Base-by-base conservation (phyloP, 2,329 filamentous ascomycete species). In the Kalmusia sp. region DNA sequence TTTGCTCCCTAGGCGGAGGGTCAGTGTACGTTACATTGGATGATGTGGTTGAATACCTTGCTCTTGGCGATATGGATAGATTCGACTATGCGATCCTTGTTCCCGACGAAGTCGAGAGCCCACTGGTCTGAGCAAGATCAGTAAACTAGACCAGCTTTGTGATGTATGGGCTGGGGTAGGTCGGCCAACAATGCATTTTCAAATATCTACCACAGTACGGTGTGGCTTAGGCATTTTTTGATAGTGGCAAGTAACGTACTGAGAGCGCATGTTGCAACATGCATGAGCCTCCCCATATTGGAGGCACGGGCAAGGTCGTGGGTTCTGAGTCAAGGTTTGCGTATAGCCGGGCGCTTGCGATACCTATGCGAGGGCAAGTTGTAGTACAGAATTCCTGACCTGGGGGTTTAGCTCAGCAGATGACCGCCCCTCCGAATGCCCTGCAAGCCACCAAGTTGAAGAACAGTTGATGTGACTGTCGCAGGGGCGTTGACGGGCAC, bases 81-180 rank as follows among this genome's bases (percentile, higher is more conserved):
- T 68, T 88, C 79, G 15, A 87, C 80, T 58, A 90, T 89, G 15
- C 88, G 79, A 43, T 81, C 78, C 2, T 79, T 72, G 64, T 91
- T 91, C 31, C 86, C 87, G 57, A 83, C 78, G 51, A 57, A 68
- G 35, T 67, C 65, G 33, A 67, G 52, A 7, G 59, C 63, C 64
- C 64, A 68, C 43, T 68, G 65, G 44, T 67, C 38, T 41, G 12
- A 11, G 24, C 7, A 27, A n/a, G 3, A 22, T 41, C 14, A 41
- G 38, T 3, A 15, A 9, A 28, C 34, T 3, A n/a, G 12, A 4
- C 9, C n/a, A n/a, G n/a, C n/a, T 28, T 28, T 28, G 27, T 6
- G 27, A 41, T 41, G 3, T 14, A 1, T 24, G 8, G 19, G 19
- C 11, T n/a, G n/a, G n/a, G n/a, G n/a, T n/a, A n/a, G n/a, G n/a